These are phyloP conservation scores for Xylaria sp. DNA, from an alignment of 2,329 filamentous ascomycete genomes.

Conservation along the genomic window DNA sequence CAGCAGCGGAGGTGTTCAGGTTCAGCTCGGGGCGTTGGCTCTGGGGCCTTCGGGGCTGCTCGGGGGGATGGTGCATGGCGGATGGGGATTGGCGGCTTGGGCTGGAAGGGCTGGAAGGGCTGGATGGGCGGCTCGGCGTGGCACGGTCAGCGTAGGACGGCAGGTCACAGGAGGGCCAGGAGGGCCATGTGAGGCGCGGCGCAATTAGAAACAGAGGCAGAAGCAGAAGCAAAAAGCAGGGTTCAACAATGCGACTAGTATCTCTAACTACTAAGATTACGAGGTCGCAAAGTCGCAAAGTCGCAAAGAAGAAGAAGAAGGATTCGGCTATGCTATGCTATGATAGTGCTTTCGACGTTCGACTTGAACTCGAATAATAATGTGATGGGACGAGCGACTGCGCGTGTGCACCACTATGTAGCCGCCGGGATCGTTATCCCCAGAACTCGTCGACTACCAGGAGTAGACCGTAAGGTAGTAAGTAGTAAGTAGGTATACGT, in stretches of 20 bases:
- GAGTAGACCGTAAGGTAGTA: too few species aligned
- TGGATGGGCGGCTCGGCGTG: conserved; percentile 35
- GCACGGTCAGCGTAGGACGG: conserved; percentile 41
- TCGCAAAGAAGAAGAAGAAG: conserved; percentile 1
- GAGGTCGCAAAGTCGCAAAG: not conserved
- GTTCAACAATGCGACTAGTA: conserved; percentile 22
- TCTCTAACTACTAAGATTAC: too few species aligned
- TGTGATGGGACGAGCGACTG: not conserved
- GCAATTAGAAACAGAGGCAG: not conserved
- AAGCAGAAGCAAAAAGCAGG: not conserved
- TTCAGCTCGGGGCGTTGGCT: conserved; percentile 53
- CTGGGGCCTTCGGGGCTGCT: conserved; percentile 45
- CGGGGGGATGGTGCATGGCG: conserved; percentile 48
- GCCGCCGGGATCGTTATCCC: not conserved
- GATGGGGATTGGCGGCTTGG: conserved; percentile 32
- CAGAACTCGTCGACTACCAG: too few species aligned
- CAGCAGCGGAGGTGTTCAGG: conserved; percentile 49
- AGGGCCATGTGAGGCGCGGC: conserved; percentile 44
- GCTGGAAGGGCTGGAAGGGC: conserved; percentile 8
- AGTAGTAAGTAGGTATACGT: not conserved
- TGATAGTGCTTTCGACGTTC: not conserved
- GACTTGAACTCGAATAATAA: not conserved
- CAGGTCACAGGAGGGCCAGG: conserved; percentile 31
- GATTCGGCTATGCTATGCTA: conserved; percentile 5
- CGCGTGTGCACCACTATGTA: conserved; percentile 1